Base-by-base conservation (phyloP, 441 rosid species). In the Gossypium schwendimanii region DNA sequence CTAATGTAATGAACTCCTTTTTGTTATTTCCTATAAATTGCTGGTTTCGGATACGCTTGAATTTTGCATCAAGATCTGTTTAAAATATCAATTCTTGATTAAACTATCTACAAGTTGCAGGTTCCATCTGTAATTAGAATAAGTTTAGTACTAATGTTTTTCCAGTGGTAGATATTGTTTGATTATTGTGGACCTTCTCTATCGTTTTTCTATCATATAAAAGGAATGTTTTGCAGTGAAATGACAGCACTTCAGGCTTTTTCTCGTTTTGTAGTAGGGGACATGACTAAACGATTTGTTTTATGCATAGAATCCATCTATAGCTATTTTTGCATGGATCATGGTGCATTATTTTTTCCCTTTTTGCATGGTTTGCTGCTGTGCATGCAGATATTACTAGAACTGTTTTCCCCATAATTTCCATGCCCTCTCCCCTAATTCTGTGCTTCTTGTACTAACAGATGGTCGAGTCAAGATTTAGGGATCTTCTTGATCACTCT, bases 381-480 rank as follows among this genome's bases (percentile, higher is more conserved):
- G 45, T 2, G 47, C 66, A 15, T 61, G 45, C 65, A 61, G 3
- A 49, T 49, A 15, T 31, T 61, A 31, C 10, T 33, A 31, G 65
- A 15, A 20, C 18, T 23, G 6, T 36, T 47, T 26, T 63, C 68
- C 68, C 50, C 50, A 63, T 36, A 3, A 18, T 39, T 63, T 10
- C 28, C 28, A 9, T 18, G 28, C 28, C 50, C 17, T 28, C 18
- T 31, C 24, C 63, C 1, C 49, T 69, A 18, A 50, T 31, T 72
- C 10, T 59, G 17, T 33, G 31, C 72, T 36, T 57, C 61, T 21
- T 66, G 2, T 76, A 26, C 72, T 81, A 62, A 77, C 89, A 96
- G 99, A 88, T 91, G 98, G 90, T 96, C 57, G 98, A 96, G 59
- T 81, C 88, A 74, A 94, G 94, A 83, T 96, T 96, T 83, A 82